Conservation (phyloP, 345 rosid genomes). For the Eucalyptus erythrocorys region DNA sequence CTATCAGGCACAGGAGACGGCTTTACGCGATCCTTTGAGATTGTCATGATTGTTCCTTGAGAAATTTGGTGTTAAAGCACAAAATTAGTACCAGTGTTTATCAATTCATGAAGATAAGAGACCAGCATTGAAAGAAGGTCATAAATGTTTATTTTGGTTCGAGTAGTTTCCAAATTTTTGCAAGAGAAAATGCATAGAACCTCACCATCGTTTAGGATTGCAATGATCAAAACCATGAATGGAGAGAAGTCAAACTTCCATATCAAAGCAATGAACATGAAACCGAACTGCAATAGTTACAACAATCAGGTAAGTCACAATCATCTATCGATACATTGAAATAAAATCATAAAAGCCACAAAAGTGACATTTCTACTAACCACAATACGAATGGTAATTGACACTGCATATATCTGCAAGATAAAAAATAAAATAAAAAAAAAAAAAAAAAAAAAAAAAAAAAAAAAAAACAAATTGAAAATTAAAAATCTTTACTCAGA, state of each 20-base stretch:
- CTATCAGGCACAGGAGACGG: constrained; percentile 39
- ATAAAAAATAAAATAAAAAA: background rate
- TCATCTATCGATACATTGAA: background rate
- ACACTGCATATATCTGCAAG: constrained; percentile 31
- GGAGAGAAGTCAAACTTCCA: constrained; percentile 44
- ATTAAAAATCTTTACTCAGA: background rate
- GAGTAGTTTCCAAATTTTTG: background rate
- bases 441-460: background rate
- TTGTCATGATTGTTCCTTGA: constrained; percentile 38
- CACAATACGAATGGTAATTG: constrained; percentile 45
- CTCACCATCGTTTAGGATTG: constrained; percentile 35
- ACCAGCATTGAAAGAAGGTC: background rate
- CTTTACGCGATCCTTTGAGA: constrained; percentile 39
- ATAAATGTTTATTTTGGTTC: background rate
- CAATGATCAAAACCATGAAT: constrained; percentile 38
- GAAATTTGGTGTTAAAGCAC: background rate
- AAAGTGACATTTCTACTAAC: background rate
- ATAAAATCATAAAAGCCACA: background rate
- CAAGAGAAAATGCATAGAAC: background rate
- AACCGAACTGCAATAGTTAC: constrained; percentile 16
- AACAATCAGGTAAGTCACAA: background rate
- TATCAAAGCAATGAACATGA: constrained; percentile 35
- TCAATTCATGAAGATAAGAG: background rate
- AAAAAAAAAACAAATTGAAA: background rate
- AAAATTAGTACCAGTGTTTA: background rate